These are phyloP conservation scores for Heterobasidion irregulare DNA, from an alignment of 1,284 basidiomycete species.

Conservation along the genomic window DNA sequence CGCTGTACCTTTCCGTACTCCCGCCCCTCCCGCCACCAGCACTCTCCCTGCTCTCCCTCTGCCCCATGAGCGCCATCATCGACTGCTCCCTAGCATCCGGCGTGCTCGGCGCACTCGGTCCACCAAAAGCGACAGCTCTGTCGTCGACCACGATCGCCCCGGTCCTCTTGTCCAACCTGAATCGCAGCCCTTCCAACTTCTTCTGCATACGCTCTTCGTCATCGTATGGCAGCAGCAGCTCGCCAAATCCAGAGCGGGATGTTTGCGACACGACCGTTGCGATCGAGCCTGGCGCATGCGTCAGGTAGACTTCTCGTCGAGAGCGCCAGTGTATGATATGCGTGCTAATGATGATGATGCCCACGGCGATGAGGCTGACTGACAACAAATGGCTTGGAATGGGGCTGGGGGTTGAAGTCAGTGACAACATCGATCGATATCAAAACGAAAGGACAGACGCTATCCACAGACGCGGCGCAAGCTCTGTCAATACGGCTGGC, in stretches of 20 bases:
- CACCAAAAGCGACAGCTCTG: conserved; percentile 3
- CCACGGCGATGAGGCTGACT: conserved; percentile 35
- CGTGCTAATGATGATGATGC: conserved; percentile 32
- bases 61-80: conserved; percentile 28
- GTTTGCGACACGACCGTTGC: conserved; percentile 47
- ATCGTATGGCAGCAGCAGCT: conserved; percentile 54
- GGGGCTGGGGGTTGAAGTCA: conserved; percentile 24
- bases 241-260: conserved; percentile 52
- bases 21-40: background rate
- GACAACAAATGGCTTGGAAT: conserved; percentile 42
- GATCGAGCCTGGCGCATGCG: conserved; percentile 51
- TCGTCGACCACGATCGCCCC: conserved; percentile 56
- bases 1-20: background rate
- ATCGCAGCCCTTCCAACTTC: conserved; percentile 45
- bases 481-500: conserved; percentile 27
- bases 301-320: conserved; percentile 42
- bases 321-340: conserved; percentile 38
- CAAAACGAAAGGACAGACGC: conserved; percentile 33
- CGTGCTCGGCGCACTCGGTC: background rate
- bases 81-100: conserved; percentile 25
- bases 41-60: background rate
- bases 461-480: conserved; percentile 40
- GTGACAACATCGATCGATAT: background rate
- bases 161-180: conserved; percentile 47
- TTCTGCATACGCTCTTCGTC: conserved; percentile 29